Evolutionary conservation across 2,329 filamentous ascomycete species (phyloP), one percentile per base, ranked within the genome.

Genomic region (Claviceps maximensis): DNA sequence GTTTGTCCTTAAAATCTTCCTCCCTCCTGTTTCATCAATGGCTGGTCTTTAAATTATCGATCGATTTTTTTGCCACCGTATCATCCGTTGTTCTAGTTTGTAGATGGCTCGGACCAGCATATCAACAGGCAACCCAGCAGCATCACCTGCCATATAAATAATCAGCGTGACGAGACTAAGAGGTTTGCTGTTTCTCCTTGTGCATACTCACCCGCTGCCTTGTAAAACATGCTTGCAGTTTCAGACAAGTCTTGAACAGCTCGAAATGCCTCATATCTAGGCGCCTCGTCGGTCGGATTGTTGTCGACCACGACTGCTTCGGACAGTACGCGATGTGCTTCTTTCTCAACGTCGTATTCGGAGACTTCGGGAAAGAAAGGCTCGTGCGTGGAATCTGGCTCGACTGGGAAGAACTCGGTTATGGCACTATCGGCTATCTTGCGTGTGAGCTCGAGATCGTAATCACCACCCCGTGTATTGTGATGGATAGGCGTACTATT

Each of bases 11-110:
- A 8, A 36, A 33, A 17, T 21, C 21, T 19, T 15, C 5, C 4
- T 21, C 25, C 6, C 13, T 31, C 40, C 31, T 29, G 5, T 17
- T 12, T n/a, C 1, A 15, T 51, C 4, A 36, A 23, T 33, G 29
- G 31, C 23, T 47, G 27, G 19, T 27, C 38, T 51, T 51, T 44
- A n/a, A n/a, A 47, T 15, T 15, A 12, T 38, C 4, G 41, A n/a
- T 42, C 38, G 49, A 15, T 52, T 55, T 31, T 53, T 60, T 49
- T 70, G 69, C 68, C 67, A 70, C 21, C 54, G 51, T 1, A 65
- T 53, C n/a, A 71, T 62, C 10, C 60, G 60, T 19, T 63, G 62
- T 51, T 72, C 70, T 33, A 71, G 55, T 63, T 66, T 69, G 55
- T 70, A 69, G 8, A 71, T 65, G 27, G 68, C 67, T 27, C 63